Evolutionary conservation across 495 filamentous ascomycete species (phyloP).

Genomic region (Aspergillus steynii): DNA sequence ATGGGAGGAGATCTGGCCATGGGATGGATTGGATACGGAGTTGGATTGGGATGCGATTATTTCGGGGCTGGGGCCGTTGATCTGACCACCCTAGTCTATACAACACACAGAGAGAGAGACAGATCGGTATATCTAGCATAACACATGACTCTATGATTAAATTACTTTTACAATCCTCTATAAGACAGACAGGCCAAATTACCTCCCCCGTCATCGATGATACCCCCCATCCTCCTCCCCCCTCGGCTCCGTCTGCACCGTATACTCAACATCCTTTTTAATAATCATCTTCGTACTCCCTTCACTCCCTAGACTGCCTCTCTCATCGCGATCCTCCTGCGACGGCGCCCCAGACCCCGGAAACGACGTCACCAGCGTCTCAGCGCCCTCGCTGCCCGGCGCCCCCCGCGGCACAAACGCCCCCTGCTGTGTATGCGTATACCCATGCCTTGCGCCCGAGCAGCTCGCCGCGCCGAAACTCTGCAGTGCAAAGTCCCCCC

Average conservation of each 20-base stretch:
- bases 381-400: background rate
- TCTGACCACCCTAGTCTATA: background rate
- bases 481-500: background rate
- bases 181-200: too few relatives aligned
- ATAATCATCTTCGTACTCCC: constrained; percentile 39
- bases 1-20: background rate
- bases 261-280: constrained; percentile 34
- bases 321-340: constrained; percentile 15
- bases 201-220: background rate
- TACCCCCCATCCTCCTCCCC: background rate
- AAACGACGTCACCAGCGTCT: background rate
- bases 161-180: background rate
- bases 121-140: background rate
- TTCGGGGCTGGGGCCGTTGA: background rate
- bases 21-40: background rate
- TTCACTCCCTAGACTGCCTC: constrained; percentile 29
- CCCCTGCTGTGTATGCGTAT: background rate
- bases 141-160: background rate
- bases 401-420: background rate
- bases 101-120: too few relatives aligned
- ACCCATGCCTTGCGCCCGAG: background rate
- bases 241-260: constrained; percentile 18
- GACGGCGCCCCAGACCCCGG: background rate
- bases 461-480: background rate
- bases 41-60: background rate